Evolutionary conservation across 139 green algal species (phyloP), one percentile per base, ranked within the genome.

Genomic region (Raphidocelis subcapitata): DNA sequence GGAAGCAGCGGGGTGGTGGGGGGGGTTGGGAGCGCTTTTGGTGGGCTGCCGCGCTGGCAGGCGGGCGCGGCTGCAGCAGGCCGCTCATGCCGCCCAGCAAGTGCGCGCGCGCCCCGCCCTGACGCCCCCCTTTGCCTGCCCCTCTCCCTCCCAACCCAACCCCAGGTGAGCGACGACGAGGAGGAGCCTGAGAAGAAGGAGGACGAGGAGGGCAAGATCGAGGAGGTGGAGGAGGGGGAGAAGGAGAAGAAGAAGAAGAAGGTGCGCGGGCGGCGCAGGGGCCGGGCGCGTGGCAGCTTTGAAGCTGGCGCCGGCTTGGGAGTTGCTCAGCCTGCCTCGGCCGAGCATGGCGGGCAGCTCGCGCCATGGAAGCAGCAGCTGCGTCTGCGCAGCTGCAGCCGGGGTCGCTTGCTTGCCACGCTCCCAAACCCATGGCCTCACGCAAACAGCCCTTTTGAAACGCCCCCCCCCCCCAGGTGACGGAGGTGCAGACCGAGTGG

Each of bases 401-500:
- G n/a, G n/a, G n/a, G n/a, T n/a, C 41, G 62, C 52, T 41, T 69
- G 12, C 14, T 15, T 15, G 46, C 46, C 46, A 15, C 46, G 3
- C 32, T 12, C 24, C 20, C 32, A 47, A 66, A 33, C 61, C 35
- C 18, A 28, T n/a, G 21, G 21, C 26, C 10, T 32, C 54, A 61
- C 5, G 59, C 14, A 46, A 20, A 29, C 29, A 46, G 59, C 28
- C 67, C 24, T 5, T 35, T 65, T 24, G n/a, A n/a, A n/a, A n/a
- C n/a, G n/a, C n/a, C 23, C 26, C 23, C 24, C 15, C 20, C 14
- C 12, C 76, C 73, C 88, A 94, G 92, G 89, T 99, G 28, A 98
- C 98, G 91, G 96, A 99, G 87, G 86, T 96, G 33, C 82, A 85
- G 55, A 92, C 98, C 75, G 96, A 99, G 87, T 99, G 96, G 96